Percentiles rank a stretch among this genome's conserved stretches.
Evolutionary conservation across 495 filamentous ascomycete genomes (phyloP).

Genomic region (Penicillium subrubescens): DNA sequence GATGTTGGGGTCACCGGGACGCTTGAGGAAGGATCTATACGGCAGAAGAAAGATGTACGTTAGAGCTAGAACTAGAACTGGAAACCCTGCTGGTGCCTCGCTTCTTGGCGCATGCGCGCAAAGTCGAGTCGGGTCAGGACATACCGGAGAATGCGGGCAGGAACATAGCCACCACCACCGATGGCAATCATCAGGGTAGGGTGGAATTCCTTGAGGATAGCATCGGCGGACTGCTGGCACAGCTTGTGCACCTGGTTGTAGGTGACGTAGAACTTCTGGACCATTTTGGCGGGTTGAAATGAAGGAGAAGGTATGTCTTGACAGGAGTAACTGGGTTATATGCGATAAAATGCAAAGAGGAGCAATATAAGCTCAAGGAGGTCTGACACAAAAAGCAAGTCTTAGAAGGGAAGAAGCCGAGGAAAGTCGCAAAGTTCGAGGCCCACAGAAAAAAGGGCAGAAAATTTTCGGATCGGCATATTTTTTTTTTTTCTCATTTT

Average conservation of each 20-base stretch:
- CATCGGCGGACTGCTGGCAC: constrained; percentile 79
- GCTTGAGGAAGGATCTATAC: constrained; percentile 86
- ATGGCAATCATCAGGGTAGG: constrained; percentile 99
- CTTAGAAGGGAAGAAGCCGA: neutral
- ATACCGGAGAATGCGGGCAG: constrained; percentile 90
- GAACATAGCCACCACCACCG: constrained; percentile 95
- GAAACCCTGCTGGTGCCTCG: neutral
- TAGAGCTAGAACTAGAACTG: neutral
- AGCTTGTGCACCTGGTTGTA: constrained; percentile 99
- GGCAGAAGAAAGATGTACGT: neutral
- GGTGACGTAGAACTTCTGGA: constrained; percentile 89
- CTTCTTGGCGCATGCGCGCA: neutral
- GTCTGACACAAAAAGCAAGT: neutral
- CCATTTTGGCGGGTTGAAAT: constrained; percentile 57
- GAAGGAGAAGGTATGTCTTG: neutral
- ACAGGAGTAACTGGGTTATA: neutral
- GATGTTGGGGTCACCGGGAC: constrained; percentile 85
- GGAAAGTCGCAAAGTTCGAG: neutral
- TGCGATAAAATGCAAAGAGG: neutral
- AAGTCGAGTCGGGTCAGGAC: constrained; percentile 1
- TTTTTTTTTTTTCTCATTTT: constrained; percentile 6
- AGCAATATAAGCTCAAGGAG: neutral
- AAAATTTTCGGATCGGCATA: constrained; percentile 23
- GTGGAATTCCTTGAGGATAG: constrained; percentile 79
- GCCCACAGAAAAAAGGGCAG: constrained; percentile 12